A percentile compares a stretch with the other conserved stretches of the same genome.
Conservation (phyloP, 805 yeast genomes). For the Nakazawaea holstii region DNA sequence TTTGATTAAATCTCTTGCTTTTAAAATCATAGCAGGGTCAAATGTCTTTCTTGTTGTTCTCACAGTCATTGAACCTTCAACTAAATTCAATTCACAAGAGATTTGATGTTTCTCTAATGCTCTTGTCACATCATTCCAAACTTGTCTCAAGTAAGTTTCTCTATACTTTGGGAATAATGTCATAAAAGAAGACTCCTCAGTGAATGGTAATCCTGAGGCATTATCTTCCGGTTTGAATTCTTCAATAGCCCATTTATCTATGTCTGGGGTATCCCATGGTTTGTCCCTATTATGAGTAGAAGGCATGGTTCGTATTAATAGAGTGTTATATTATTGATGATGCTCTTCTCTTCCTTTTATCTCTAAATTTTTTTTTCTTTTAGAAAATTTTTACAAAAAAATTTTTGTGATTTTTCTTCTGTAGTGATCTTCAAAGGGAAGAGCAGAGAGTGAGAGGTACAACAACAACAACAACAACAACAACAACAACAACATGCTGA, state of each 20-base stretch:
- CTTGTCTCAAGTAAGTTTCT: conserved; percentile 79
- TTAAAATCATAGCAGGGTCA: conserved; percentile 90
- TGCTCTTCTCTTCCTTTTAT: background rate
- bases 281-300: conserved; percentile 92
- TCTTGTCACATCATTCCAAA: conserved; percentile 92
- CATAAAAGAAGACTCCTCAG: conserved; percentile 95
- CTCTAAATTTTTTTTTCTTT: conserved; percentile 1
- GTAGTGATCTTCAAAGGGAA: background rate
- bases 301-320: conserved; percentile 50
- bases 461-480: background rate
- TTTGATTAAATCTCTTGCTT: conserved; percentile 92
- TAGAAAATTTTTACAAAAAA: background rate
- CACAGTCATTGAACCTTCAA: conserved; percentile 97
- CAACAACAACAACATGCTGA: conserved; percentile 12
- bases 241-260: conserved; percentile 87
- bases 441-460: background rate
- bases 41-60: conserved; percentile 91
- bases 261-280: conserved; percentile 96
- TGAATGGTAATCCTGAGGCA: conserved; percentile 77
- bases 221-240: conserved; percentile 90
- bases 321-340: background rate
- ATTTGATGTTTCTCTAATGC: conserved; percentile 69
- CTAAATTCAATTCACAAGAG: conserved; percentile 81
- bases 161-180: conserved; percentile 95
- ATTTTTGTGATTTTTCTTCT: background rate